Evolutionary conservation across 2,329 filamentous ascomycete species (phyloP), one percentile per base, ranked within the genome.

Genomic region (Penicillium sp.): DNA sequence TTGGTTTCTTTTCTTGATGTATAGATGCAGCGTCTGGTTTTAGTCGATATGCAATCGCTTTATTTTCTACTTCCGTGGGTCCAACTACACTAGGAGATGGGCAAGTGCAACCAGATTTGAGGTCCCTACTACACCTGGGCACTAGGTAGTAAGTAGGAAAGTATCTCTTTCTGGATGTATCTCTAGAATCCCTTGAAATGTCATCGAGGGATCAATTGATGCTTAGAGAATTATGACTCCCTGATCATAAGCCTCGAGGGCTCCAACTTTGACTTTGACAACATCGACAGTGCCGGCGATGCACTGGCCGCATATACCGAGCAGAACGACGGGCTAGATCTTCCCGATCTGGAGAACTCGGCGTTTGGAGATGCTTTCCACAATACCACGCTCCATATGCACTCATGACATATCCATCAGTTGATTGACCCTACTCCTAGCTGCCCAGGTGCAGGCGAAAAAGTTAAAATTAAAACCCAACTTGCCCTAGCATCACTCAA

Each of bases 341-440:
- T 77, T 34, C 80, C 77, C 7, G 85, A 84, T 52, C 78, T 89
- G 73, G 85, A 88, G 38, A 85, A 89, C 60, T 88, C 84, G 28
- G 87, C 86, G 1, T 93, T 93, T 70, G 87, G 86, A 2, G 86
- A 93, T 58, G n/a, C n/a, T n/a, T n/a, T n/a, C n/a, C n/a, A n/a
- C n/a, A n/a, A n/a, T n/a, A n/a, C n/a, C n/a, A n/a, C n/a, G n/a
- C n/a, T n/a, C n/a, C 18, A 20, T 20, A 20, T 20, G 18, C 18
- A 20, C 18, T n/a, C 18, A 20, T 20, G 18, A 20, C 18, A 20
- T 3, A 20, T 20, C 18, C 18, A 20, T 20, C 4, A 20, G n/a
- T 7, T 20, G 32, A 4, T 11, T 8, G 29, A 32, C n/a, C 29
- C 29, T 20, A 3, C 14, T 20, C 9, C 32, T 18, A 18, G 8